Base-by-base conservation (phyloP, 352 stramenopile genomes). In the Pythium dissotocum region DNA sequence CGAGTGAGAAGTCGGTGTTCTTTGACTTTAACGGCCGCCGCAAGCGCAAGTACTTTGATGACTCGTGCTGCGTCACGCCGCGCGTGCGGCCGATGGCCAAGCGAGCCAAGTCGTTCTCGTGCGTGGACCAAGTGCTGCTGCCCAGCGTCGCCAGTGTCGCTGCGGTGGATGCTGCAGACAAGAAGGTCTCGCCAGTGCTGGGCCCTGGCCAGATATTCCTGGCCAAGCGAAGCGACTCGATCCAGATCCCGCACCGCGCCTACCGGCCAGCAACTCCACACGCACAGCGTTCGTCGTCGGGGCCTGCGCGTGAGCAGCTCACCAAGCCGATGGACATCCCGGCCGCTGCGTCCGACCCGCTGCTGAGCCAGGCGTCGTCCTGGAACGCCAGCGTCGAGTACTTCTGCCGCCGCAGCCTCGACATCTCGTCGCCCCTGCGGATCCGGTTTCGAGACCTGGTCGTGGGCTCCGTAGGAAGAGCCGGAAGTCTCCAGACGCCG, bases 401-500 rank as follows among this genome's bases (percentile, higher is more conserved):
- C 56, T 90, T 91, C 66, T 91, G 82, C 42, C 82, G 84, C 36
- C 80, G 77, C 63, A 91, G 84, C 48, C 60, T 90, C 12, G 82
- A 90, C 60, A 84, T 93, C 62, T 79, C 80, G 60, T 93, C 84
- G 51, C 82, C 80, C 6, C 61, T 91, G 58, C 78, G 76, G 9
- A 69, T 76, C 13, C 76, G 76, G 54, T 83, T 93, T 30, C 83
- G 79, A 32, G 83, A 93, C 49, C 70, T 93, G 59, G 71, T 88
- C 65, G 70, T 93, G 16, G 66, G 78, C 75, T 87, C 84, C 21
- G 72, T 77, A 16, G 69, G 73, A n/a, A 69, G 76, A 30, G 73
- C 76, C 0, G 77, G 78, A 21, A 88, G 80, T 69, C 88, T 86
- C 65, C 81, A 80, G n/a, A 77, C 77, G 36, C 63, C 68, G 16